Base-by-base conservation (phyloP, 768 basidiomycete species). In the Auricularia cornea region DNA sequence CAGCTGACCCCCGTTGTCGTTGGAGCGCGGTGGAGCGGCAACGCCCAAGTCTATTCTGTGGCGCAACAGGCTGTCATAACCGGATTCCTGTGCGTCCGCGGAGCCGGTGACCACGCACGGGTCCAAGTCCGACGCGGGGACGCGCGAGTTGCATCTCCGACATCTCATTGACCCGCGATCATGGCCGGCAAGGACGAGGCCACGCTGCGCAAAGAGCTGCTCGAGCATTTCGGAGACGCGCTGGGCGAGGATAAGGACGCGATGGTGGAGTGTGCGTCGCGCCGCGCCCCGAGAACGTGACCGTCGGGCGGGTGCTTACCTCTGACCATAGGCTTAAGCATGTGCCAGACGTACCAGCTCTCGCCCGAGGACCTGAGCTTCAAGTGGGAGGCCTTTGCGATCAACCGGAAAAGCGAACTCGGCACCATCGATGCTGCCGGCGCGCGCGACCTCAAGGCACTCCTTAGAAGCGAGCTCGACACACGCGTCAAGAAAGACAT, bases 361-460 rank as follows among this genome's bases (percentile, higher is more conserved):
- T 60, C 70, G 3, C 70, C 77, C 10, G 67, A 74, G 29, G 72
- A 74, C 35, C 73, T 81, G 20, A 77, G 69, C 68, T 79, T 71
- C 73, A 75, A 78, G 64, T 79, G 78, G 74, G 77, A 81, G 67
- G 77, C 79, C 3, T 76, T 76, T 65, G 66, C 76, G 41, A 71
- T 72, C 28, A 67, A 60, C 60, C 44, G 62, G 54, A 57, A 16
- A 6, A 29, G 28, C 26, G 30, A 26, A 5, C 4, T 28, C 11
- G 12, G 11, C 48, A 59, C 62, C 57, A 31, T 59, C 44, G 52
- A 59, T 60, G 30, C 54, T 63, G 59, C 62, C 60, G 29, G 63
- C 26, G n/a, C 54, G 18, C 35, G 57, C 40, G 64, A 56, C 16
- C 68, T 75, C 59, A 73, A 67, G 16, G 66, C 75, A 18, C 68